A percentile compares a stretch with the other conserved stretches of the same genome.
Evolutionary conservation across 1,284 basidiomycete species (phyloP).

Genomic region (Moesziomyces sp.): DNA sequence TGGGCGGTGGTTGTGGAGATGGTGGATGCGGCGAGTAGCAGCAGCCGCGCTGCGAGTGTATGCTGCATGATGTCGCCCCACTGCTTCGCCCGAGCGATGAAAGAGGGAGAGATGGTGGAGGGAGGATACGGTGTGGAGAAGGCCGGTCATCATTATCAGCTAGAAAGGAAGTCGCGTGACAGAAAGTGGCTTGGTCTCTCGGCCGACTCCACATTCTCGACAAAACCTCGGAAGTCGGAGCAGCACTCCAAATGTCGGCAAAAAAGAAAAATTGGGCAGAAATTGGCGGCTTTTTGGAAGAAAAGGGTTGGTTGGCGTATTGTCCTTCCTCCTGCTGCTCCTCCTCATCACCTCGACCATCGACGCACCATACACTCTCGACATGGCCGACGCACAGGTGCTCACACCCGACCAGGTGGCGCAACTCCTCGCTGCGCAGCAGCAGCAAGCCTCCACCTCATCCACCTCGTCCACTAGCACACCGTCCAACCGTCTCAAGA

Average conservation of each 20-base stretch:
- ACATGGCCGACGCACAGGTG: constrained; percentile 46
- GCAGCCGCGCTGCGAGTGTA: constrained; percentile 11
- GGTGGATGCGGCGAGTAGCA: constrained; percentile 7
- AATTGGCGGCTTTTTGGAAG: neutral
- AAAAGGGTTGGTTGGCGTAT: neutral
- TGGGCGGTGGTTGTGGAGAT: neutral
- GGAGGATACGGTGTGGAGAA: neutral
- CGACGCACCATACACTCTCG: neutral
- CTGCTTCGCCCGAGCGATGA: too few species aligned
- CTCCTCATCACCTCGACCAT: neutral
- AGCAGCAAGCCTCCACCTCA: constrained; percentile 26
- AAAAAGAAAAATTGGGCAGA: neutral
- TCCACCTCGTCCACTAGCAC: constrained; percentile 2
- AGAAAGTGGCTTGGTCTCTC: too few species aligned
- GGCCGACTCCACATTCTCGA: neutral
- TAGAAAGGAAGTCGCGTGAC: too few species aligned
- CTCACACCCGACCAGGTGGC: constrained; percentile 39
- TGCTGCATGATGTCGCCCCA: constrained; percentile 17
- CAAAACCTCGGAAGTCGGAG: too few species aligned
- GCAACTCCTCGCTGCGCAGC: constrained; percentile 33
- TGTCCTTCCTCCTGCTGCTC: constrained; percentile 1
- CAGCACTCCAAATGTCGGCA: too few species aligned
- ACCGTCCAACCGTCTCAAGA: constrained; percentile 35
- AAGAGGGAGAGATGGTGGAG: too few species aligned
- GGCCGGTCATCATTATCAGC: too few species aligned